Percentiles rank a stretch among this genome's conserved stretches.
Conservation (phyloP, 441 rosid species). For the Daphne laureola region DNA sequence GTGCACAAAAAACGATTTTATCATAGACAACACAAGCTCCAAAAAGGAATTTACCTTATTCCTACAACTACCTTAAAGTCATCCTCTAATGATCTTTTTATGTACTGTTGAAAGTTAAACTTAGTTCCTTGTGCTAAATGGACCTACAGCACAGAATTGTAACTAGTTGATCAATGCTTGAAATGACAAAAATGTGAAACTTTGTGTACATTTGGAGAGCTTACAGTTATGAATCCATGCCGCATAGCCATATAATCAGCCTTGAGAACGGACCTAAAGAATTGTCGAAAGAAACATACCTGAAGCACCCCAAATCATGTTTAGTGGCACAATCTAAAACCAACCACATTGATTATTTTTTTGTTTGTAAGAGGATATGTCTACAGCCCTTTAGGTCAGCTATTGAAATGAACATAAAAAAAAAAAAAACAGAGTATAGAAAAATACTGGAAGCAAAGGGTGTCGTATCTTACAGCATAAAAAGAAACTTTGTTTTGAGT, state of each 20-base stretch:
- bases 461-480: slow-evolving; percentile 44
- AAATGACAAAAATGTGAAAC: background rate
- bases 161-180: background rate
- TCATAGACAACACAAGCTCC: slow-evolving; percentile 10
- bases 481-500: slow-evolving; percentile 38
- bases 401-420: background rate
- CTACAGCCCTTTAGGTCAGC: background rate
- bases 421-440: background rate
- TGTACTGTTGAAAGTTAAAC: slow-evolving; percentile 75
- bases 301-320: slow-evolving; percentile 18
- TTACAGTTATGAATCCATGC: slow-evolving; percentile 73
- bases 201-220: slow-evolving; percentile 20
- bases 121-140: slow-evolving; percentile 79
- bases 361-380: background rate
- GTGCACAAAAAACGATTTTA: background rate
- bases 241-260: slow-evolving; percentile 87
- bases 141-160: slow-evolving; percentile 35
- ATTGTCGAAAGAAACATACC: slow-evolving; percentile 85
- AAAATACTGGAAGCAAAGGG: background rate
- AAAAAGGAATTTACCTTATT: slow-evolving; percentile 38
- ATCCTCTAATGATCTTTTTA: slow-evolving; percentile 75
- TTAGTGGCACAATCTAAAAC: background rate
- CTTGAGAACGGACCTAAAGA: slow-evolving; percentile 67
- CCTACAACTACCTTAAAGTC: slow-evolving; percentile 83
- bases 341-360: background rate